Evolutionary conservation across 2,329 filamentous ascomycete species (phyloP).

Genomic region (Penicillium sp.): DNA sequence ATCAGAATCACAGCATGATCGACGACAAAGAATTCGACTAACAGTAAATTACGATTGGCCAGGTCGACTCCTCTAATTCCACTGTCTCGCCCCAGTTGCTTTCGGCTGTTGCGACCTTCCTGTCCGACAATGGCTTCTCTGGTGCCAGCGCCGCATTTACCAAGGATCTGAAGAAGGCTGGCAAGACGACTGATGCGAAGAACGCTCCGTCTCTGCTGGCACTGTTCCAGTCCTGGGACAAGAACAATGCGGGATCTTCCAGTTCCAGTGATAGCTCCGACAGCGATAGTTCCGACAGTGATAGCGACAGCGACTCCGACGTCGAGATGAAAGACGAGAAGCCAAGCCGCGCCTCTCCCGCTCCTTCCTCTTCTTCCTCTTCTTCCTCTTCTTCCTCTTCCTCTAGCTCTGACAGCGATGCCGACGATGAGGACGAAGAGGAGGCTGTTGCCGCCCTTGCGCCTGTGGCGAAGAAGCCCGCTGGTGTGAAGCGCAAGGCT

Average conservation of each 20-base stretch:
- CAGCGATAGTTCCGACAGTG: slow-evolving; percentile 14
- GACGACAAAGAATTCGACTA: slow-evolving; percentile 13
- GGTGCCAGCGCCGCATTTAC: slow-evolving; percentile 65
- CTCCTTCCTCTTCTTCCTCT: slow-evolving; percentile 20
- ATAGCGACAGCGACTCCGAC: slow-evolving; percentile 43
- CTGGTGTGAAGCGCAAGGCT: slow-evolving; percentile 64
- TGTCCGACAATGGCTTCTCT: slow-evolving; percentile 68
- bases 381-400: slow-evolving; percentile 38
- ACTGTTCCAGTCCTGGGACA: slow-evolving; percentile 23
- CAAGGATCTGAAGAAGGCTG: slow-evolving; percentile 58
- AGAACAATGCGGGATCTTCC: slow-evolving; percentile 21
- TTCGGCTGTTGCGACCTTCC: slow-evolving; percentile 68
- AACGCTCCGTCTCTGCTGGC: slow-evolving; percentile 44
- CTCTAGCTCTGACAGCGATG: slow-evolving; percentile 53
- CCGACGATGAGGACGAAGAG: slow-evolving; percentile 57
- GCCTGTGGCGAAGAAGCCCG: slow-evolving; percentile 33
- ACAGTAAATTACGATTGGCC: slow-evolving; percentile 6
- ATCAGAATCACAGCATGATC: neutral
- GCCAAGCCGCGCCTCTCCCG: slow-evolving; percentile 32
- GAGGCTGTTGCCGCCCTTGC: slow-evolving; percentile 49
- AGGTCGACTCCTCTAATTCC: slow-evolving; percentile 31
- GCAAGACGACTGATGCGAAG: slow-evolving; percentile 27
- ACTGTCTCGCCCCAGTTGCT: slow-evolving; percentile 62
- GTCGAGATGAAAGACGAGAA: slow-evolving; percentile 45
- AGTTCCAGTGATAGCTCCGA: slow-evolving; percentile 19